Evolutionary conservation across 345 rosid genomes (phyloP).

Genomic region (Pugionium cornutum): DNA sequence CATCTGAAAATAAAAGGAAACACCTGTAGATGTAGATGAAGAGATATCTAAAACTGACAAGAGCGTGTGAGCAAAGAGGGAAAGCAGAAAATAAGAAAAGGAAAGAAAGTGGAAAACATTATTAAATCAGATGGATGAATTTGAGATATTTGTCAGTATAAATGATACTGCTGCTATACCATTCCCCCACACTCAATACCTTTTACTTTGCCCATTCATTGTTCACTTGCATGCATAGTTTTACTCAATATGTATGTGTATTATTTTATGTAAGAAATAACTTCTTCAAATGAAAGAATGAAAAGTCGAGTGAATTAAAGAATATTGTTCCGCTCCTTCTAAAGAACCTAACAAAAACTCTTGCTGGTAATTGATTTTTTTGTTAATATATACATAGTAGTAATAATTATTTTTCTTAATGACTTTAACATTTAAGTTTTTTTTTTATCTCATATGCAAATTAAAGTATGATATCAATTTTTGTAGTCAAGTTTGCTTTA

Average conservation of each 20-base stretch:
- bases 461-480: no score
- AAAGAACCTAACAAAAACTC: no score
- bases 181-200: conserved; percentile 35
- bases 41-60: conserved; percentile 38
- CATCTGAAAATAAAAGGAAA: conserved; percentile 34
- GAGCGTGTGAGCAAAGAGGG: conserved; percentile 33
- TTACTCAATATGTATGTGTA: not conserved
- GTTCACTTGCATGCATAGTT: conserved; percentile 31
- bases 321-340: no score
- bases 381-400: no score
- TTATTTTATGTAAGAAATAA: no score
- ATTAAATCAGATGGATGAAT: conserved; percentile 26
- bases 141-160: conserved; percentile 38
- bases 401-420: no score
- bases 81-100: not conserved
- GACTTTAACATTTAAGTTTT: no score
- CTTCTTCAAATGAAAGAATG: no score
- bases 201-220: conserved; percentile 39
- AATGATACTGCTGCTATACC: conserved; percentile 37
- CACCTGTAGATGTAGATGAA: conserved; percentile 22
- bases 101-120: not conserved
- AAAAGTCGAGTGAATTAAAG: no score
- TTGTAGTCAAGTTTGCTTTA: no score
- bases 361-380: no score
- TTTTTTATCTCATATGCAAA: no score